Evolutionary conservation across 495 filamentous ascomycete species (phyloP).

Genomic region (Hypoxylon intermedium): DNA sequence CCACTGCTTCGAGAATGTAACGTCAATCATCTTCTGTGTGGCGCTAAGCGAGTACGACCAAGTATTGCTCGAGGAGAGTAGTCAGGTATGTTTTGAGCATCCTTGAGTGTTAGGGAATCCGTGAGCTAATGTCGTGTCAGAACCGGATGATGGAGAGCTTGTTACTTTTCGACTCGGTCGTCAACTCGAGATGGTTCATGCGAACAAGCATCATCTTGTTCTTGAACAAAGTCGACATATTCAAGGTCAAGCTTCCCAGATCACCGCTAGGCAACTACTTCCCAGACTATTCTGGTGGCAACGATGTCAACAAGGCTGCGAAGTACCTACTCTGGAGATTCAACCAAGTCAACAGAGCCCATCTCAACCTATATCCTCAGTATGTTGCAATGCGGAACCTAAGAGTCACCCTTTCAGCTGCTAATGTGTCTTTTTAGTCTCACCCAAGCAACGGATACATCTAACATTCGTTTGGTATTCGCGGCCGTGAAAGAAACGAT

Average conservation of each 20-base stretch:
- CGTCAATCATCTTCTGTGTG: conserved; percentile 99
- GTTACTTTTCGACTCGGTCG: conserved; percentile 97
- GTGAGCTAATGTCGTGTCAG: conserved; percentile 52
- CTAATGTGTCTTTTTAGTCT: conserved; percentile 65
- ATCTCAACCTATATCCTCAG: conserved; percentile 97
- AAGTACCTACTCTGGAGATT: conserved; percentile 99
- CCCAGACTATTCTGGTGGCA: conserved; percentile 95
- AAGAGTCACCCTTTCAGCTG: conserved; percentile 8
- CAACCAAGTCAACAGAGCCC: conserved; percentile 96
- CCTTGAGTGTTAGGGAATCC: not conserved
- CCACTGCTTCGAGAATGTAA: conserved; percentile 99
- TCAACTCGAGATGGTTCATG: conserved; percentile 99
- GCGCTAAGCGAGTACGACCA: conserved; percentile 99
- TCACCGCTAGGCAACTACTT: conserved; percentile 93
- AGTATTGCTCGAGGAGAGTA: conserved; percentile 93
- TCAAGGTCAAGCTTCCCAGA: conserved; percentile 89
- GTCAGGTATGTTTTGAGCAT: conserved; percentile 69
- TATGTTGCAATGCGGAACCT: conserved; percentile 57
- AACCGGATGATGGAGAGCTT: conserved; percentile 99
- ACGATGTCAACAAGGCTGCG: conserved; percentile 95
- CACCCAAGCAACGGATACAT: conserved; percentile 97
- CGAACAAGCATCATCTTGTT: conserved; percentile 98
- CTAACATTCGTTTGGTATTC: conserved; percentile 96
- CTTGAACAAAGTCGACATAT: conserved; percentile 97
- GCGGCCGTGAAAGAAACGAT: conserved; percentile 99